Base-by-base conservation (phyloP, 345 rosid genomes). In the Mallotus nudiflorus region DNA sequence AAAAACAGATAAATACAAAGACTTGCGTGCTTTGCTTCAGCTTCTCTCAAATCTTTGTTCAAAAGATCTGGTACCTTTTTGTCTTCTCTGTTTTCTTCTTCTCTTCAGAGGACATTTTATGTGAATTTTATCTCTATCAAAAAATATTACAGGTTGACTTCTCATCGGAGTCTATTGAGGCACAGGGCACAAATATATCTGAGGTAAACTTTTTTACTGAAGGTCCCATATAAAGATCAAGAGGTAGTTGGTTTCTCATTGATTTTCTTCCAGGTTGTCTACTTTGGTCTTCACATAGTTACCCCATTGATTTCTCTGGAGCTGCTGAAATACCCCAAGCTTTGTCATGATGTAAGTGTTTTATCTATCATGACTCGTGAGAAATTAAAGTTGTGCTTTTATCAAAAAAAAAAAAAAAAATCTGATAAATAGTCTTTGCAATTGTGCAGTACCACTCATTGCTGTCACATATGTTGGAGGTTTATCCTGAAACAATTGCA, bases 241-340 rank as follows among this genome's bases (percentile, higher is more conserved):
- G 19, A 35, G 63, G 20, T 69, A 57, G 56, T 68, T 67, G 69
- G 77, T 77, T 59, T 69, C 66, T 81, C 55, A 85, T 68, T 58
- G 73, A 55, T 73, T 81, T 45, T 77, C 65, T 79, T 85, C 75
- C 89, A 94, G 99, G 97, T 95, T 75, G 96, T 92, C 54, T 95
- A 79, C 85, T 90, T 86, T 46, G 97, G 97, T 72, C 95, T 92
- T 80, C 97, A 89, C 81, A 90, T 92, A 56, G 88, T 92, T 63
- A 87, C 91, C 45, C 96, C 99, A 66, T 85, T 95, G 60, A 90
- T 95, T 76, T 84, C 96, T 57, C 75, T 88, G 88, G 98, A 92
- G 73, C 87, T 95, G 72, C 85, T 95, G 83, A 95, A 95, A 82
- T 95, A 87, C 82, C 99, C 99, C 57, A 95, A 95, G 83, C 98